phyloP scores from a whole-genome alignment of 2,329 filamentous ascomycete species.

The Huntiella savannae region DNA sequence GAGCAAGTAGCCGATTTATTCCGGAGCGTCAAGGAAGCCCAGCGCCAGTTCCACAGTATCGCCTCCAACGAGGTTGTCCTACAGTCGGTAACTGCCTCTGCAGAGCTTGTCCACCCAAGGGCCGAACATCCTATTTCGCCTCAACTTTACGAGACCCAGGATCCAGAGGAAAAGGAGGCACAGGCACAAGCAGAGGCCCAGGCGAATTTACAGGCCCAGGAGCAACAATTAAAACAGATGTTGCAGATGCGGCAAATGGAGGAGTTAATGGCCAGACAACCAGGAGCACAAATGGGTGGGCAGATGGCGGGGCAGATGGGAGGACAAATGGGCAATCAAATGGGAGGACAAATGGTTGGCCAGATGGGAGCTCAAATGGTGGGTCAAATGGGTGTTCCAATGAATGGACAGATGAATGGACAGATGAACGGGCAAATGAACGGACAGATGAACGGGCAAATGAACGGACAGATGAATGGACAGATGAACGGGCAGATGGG shows the following conservation, averaged over 20 bases:
- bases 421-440: too few relatives aligned
- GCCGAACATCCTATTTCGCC: neutral
- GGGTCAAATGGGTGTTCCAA: too few relatives aligned
- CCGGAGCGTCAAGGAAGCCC: conserved; percentile 15
- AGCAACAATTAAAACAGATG: neutral
- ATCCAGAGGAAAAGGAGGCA: neutral
- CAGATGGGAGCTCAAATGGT: neutral
- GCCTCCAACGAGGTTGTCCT: too few relatives aligned
- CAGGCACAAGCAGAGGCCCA: neutral
- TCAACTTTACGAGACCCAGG: conserved; percentile 2
- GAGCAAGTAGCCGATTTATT: conserved; percentile 26
- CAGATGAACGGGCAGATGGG: neutral
- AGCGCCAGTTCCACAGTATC: neutral
- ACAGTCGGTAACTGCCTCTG: neutral
- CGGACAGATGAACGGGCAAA: too few relatives aligned
- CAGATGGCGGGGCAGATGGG: neutral
- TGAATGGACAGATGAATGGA: too few relatives aligned
- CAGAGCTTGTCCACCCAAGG: neutral
- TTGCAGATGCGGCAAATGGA: too few relatives aligned
- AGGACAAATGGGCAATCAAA: too few relatives aligned
- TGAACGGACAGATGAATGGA: too few relatives aligned
- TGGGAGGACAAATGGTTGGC: too few relatives aligned
- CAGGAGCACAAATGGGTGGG: too few relatives aligned
- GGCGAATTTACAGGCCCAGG: neutral
- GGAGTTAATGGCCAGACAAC: too few relatives aligned